Percentiles rank a stretch among this genome's conserved stretches.
Conservation (phyloP, 345 rosid species). For the Eucalyptus sp. region DNA sequence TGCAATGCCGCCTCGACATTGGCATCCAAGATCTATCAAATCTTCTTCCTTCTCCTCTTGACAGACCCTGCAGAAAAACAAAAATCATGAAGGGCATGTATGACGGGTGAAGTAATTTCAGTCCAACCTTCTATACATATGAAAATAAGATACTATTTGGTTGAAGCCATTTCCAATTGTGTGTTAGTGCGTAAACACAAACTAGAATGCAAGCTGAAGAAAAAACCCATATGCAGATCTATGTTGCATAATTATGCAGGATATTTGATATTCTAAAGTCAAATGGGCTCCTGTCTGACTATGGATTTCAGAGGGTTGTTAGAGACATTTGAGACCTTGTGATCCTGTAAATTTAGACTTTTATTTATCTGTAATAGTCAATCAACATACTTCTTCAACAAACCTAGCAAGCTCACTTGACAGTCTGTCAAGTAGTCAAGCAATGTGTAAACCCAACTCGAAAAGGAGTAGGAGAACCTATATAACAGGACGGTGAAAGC, state of each 20-base stretch:
- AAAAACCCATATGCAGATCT: background rate
- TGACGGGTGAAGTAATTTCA: background rate
- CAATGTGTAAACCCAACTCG: background rate
- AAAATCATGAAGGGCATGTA: background rate
- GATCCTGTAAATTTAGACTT: background rate
- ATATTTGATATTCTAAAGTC: background rate
- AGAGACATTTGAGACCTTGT: background rate
- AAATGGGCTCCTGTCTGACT: background rate
- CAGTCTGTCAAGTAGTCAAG: background rate
- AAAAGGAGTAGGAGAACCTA: background rate
- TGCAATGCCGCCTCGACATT: constrained; percentile 77
- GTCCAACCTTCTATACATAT: background rate
- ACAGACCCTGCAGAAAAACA: constrained; percentile 42
- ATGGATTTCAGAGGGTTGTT: background rate
- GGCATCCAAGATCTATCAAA: constrained; percentile 79
- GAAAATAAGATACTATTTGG: background rate
- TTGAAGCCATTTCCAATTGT: background rate
- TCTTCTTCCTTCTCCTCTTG: constrained; percentile 81
- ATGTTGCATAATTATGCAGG: background rate
- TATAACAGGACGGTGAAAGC: background rate
- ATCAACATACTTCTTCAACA: background rate
- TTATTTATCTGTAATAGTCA: background rate
- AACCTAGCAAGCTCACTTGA: background rate
- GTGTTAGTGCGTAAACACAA: background rate
- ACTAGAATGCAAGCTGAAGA: background rate